A percentile compares a stretch with the other conserved stretches of the same genome.
Evolutionary conservation across 2,329 filamentous ascomycete species (phyloP).

Genomic region (Mollisia scopiformis): DNA sequence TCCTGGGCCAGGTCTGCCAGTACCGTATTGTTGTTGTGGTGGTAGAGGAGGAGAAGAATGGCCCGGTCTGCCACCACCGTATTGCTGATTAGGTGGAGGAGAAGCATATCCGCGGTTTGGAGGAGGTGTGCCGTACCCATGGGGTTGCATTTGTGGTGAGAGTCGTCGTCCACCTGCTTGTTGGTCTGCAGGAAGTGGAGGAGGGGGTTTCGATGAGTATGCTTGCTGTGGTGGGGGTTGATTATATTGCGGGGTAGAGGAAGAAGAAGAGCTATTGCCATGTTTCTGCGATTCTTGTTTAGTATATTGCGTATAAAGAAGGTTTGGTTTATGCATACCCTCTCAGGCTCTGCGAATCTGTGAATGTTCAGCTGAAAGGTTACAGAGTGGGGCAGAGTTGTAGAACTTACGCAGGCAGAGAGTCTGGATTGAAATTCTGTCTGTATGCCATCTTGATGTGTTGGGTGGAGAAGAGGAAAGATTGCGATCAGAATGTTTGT

Average conservation of each 20-base stretch:
- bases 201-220: conserved; percentile 35
- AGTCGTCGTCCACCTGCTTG: conserved; percentile 18
- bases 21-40: conserved; percentile 30
- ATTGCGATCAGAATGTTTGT: conserved; percentile 5
- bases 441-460: conserved; percentile 83
- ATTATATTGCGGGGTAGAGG: conserved; percentile 10
- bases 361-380: conserved; percentile 18
- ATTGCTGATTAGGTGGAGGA: conserved; percentile 42
- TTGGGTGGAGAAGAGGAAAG: conserved; percentile 1
- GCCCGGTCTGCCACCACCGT: conserved; percentile 28
- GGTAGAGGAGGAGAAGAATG: conserved; percentile 51
- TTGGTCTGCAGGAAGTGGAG: conserved; percentile 29
- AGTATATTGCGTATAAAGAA: conserved; percentile 6
- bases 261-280: conserved; percentile 24
- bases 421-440: conserved; percentile 89
- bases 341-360: conserved; percentile 56
- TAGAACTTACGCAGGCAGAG: conserved; percentile 78
- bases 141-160: conserved; percentile 33
- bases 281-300: not conserved
- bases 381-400: conserved; percentile 10
- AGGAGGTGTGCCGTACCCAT: conserved; percentile 35
- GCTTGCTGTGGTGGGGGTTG: conserved; percentile 31
- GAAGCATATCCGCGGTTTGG: conserved; percentile 46
- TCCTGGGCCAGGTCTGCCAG: not conserved
- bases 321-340: conserved; percentile 32